Evolutionary conservation across 2,329 filamentous ascomycete species (phyloP), one percentile per base, ranked within the genome.

Genomic region (Rhytidhysteron rufulum): DNA sequence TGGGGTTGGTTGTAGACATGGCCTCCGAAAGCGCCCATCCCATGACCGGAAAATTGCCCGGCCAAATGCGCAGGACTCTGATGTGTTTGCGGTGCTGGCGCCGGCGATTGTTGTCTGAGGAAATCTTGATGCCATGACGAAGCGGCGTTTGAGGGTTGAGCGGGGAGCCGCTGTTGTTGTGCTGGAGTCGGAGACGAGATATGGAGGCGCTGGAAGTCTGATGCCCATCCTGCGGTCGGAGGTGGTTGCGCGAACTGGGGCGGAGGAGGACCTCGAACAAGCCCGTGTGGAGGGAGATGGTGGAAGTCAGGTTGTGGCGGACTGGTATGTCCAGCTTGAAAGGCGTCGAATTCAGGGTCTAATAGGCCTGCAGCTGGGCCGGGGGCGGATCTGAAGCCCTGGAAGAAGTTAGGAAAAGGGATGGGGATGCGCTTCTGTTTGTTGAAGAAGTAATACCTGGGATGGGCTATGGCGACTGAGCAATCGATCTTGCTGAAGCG

Each of bases 401-500:
- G 54, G 5, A 45, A 34, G 34, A 36, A 51, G 30, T 58, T 17
- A 58, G 45, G 19, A 25, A 31, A 5, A 45, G 16, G 17, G 11
- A 30, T 19, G 22, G 7, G n/a, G 21, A 31, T 47, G 24, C 32
- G 46, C 34, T 21, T 16, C 30, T 19, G 15, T n/a, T 22, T 16
- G 27, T n/a, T n/a, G 13, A 21, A 16, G 17, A 18, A 18, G 18
- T 49, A 66, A 46, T 64, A 82, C 81, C 63, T 82, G 77, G 36
- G 71, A 65, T 32, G 76, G 71, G 38, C 74, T 67, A 40, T 75
- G 71, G 44, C 76, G 74, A 8, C 73, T 68, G 25, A 73, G 65
- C 34, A 86, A 55, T 37, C 83, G 81, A 64, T 89, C 86, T 62
- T 88, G 86, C 58, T 89, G 85, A 35, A 85, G 71, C 8, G 82